phyloP scores from a whole-genome alignment of 2,329 filamentous ascomycete species.

The Stemphylium beticola region DNA sequence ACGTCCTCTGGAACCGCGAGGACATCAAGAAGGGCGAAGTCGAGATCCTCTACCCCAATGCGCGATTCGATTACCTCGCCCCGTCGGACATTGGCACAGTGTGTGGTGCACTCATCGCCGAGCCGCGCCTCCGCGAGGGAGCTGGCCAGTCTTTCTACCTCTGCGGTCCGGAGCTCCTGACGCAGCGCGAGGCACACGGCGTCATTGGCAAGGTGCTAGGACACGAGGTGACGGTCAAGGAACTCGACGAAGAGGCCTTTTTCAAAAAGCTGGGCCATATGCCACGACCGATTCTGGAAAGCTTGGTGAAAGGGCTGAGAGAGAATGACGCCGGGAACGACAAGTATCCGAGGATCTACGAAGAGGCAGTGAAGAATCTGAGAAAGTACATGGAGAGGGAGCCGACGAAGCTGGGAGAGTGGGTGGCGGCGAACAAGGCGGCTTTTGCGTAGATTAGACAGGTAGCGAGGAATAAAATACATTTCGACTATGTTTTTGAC shows the following conservation, averaged over 20 bases:
- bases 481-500: no score
- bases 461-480: no score
- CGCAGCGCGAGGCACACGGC: constrained; percentile 12
- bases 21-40: constrained; percentile 43
- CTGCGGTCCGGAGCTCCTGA: constrained; percentile 47
- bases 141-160: constrained; percentile 40
- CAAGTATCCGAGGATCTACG: constrained; percentile 30
- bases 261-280: constrained; percentile 1
- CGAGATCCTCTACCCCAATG: constrained; percentile 38
- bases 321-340: constrained; percentile 62
- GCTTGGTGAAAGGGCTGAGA: constrained; percentile 47
- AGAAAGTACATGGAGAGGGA: constrained; percentile 12
- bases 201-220: constrained; percentile 8
- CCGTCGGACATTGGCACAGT: constrained; percentile 56
- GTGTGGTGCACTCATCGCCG: constrained; percentile 48
- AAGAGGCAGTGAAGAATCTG: constrained; percentile 24
- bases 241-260: constrained; percentile 3
- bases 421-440: constrained; percentile 6
- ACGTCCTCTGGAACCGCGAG: constrained; percentile 41
- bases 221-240: constrained; percentile 7
- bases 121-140: constrained; percentile 30
- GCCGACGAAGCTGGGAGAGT: constrained; percentile 9
- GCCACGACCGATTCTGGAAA: constrained; percentile 5
- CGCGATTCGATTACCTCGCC: constrained; percentile 50
- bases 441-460: background rate